Evolutionary conservation across 371 early-diverging fungal species (phyloP), one percentile per base, ranked within the genome.

Genomic region (Circinella minor): DNA sequence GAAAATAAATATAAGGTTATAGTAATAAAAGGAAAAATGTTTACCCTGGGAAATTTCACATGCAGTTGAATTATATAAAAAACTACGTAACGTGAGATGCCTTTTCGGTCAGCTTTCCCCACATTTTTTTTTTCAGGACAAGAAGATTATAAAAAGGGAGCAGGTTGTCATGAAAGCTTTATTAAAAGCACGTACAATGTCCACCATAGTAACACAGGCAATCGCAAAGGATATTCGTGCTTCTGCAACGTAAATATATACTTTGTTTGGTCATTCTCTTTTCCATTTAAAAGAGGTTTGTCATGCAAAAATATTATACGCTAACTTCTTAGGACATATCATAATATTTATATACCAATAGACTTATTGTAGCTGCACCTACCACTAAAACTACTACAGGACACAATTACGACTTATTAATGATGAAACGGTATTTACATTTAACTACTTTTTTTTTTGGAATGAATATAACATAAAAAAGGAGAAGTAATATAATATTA

Each of bases 361-460:
- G n/a, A 27, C 34, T 46, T 17, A 79, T 77, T 27, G 74, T 88
- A 20, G 85, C 87, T 72, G 79, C 87, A 9, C 85, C 80, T 5
- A 85, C 86, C 4, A 87, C 87, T 18, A 76, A 78, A 36, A 71
- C 80, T 4, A 73, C 60, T 13, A 68, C 73, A 14, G 71, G 69
- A 37, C 66, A 70, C 13, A 79, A 88, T 63, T 91, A 88, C 73
- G 77, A 81, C 62, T 71, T 91, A 6, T 74, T 91, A 0, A 80
- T 91, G 81, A 76, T 89, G 71, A 85, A 90, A 69, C 81, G 90
- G 85, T 82, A 71, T 15, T n/a, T 54, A 27, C 20, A 18, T 17
- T 48, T 13, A 36, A 15, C 36, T 18, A 65, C 1, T 36, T 27
- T 59, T 18, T 34, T 38, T 14, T 43, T 15, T 36, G 37, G 0